A percentile compares a stretch with the other conserved stretches of the same genome.
Conservation (phyloP, 495 filamentous ascomycete genomes). For the Neurospora africana region DNA sequence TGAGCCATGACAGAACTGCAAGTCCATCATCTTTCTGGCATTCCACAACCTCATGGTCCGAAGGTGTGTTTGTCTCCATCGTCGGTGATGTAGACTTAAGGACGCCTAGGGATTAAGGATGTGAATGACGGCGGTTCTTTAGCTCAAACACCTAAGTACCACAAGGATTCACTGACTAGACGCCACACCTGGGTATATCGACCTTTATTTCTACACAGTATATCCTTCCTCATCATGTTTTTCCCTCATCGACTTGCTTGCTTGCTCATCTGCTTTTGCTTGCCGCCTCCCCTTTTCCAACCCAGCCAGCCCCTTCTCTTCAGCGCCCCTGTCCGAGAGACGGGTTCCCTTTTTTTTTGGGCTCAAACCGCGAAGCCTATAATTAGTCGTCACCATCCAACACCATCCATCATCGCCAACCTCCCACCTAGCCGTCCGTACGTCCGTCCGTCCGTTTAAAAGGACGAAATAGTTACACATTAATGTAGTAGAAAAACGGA, state of each 20-base stretch:
- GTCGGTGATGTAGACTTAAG: background rate
- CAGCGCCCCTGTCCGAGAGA: background rate
- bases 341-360: background rate
- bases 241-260: background rate
- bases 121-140: background rate
- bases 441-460: background rate
- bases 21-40: constrained; percentile 77
- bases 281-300: background rate
- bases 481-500: background rate
- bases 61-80: background rate
- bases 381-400: background rate
- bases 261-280: background rate
- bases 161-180: background rate
- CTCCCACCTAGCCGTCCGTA: background rate
- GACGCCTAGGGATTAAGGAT: background rate
- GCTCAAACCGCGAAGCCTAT: background rate
- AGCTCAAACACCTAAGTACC: background rate
- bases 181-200: background rate
- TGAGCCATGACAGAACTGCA: constrained; percentile 67
- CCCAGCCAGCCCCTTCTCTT: background rate
- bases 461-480: background rate
- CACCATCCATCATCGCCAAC: background rate
- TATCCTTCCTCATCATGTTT: background rate
- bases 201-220: background rate
- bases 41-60: constrained; percentile 89